Percentiles rank a stretch among this genome's conserved stretches.
These are phyloP conservation scores for Sclerotinia glacialis DNA, from an alignment of 2,329 filamentous ascomycete species.

Conservation along the genomic window DNA sequence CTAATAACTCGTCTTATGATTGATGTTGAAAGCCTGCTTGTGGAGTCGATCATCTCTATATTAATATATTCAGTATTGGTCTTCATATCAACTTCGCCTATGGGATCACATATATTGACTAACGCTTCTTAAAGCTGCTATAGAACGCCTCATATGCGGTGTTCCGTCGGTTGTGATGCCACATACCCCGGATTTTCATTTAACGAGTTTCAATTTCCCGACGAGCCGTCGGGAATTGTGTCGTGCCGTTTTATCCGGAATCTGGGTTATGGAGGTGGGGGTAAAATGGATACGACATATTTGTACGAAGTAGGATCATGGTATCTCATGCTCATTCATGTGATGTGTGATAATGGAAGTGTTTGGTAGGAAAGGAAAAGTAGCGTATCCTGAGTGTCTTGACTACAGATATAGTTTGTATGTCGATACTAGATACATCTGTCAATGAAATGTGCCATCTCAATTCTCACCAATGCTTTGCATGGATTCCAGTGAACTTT, in stretches of 20 bases:
- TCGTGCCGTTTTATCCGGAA: conserved; percentile 16
- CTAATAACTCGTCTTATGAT: conserved; percentile 1
- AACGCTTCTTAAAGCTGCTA: conserved; percentile 6
- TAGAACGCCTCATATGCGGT: conserved; percentile 8
- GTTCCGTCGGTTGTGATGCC: not conserved
- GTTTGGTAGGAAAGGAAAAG: not conserved
- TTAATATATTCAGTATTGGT: conserved; percentile 17
- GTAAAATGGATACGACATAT: not conserved
- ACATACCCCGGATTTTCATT: conserved; percentile 22
- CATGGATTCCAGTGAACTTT: not conserved
- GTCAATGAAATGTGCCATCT: not conserved
- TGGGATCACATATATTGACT: not conserved
- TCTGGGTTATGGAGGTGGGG: not conserved
- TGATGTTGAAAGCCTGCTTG: not conserved
- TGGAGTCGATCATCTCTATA: conserved; percentile 10
- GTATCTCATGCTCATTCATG: not conserved
- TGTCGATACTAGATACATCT: not conserved
- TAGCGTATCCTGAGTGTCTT: not conserved
- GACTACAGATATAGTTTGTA: not conserved
- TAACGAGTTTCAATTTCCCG: conserved; percentile 24
- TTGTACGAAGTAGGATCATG: not conserved
- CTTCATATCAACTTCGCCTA: conserved; percentile 9
- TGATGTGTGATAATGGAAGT: not conserved
- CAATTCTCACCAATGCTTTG: not conserved
- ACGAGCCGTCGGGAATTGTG: conserved; percentile 24